Conservation (phyloP, 768 basidiomycete species). For the Coprinopsis marcescibilis region DNA sequence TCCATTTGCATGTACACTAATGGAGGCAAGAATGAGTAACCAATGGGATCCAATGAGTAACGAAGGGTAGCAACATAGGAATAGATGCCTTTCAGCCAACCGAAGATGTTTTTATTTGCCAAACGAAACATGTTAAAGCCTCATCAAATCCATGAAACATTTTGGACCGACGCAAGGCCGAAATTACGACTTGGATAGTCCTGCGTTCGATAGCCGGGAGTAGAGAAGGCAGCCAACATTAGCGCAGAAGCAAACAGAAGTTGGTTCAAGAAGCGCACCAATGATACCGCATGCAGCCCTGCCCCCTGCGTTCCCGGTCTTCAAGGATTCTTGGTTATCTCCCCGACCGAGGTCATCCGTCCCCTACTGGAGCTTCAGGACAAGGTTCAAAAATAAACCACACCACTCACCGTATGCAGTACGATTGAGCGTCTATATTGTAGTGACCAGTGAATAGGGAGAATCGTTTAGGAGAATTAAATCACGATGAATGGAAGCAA, state of each 20-base stretch:
- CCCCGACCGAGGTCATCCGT: constrained; percentile 78
- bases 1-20: too few species aligned
- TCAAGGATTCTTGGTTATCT: constrained; percentile 59
- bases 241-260: background rate
- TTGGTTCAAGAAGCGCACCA: background rate
- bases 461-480: constrained; percentile 4
- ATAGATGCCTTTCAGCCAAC: too few species aligned
- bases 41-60: too few species aligned
- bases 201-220: too few species aligned
- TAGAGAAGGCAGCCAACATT: too few species aligned
- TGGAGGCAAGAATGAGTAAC: too few species aligned
- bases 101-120: too few species aligned
- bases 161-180: too few species aligned
- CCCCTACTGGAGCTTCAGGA: constrained; percentile 34
- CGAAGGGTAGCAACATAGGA: too few species aligned
- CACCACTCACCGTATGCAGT: constrained; percentile 53
- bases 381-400: constrained; percentile 2
- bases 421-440: constrained; percentile 71
- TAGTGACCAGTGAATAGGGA: background rate
- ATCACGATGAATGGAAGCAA: background rate
- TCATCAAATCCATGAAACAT: too few species aligned
- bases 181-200: too few species aligned
- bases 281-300: background rate
- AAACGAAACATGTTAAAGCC: too few species aligned
- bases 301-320: constrained; percentile 70